Percentiles rank a stretch among this genome's conserved stretches.
Conservation (phyloP, 768 basidiomycete genomes). For the Cytidiella melzeri region DNA sequence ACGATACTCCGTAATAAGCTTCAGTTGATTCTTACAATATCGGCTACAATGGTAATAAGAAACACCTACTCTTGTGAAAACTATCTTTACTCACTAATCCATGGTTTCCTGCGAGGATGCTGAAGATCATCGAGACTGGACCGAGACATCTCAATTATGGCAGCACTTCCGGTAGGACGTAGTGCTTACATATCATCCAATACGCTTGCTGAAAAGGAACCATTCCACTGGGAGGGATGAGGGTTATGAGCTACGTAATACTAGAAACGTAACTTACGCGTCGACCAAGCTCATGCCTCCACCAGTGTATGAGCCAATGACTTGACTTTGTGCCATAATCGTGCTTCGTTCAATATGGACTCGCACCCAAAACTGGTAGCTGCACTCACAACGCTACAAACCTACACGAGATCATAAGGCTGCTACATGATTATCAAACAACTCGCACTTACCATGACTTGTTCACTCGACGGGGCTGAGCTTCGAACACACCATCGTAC, state of each 20-base stretch:
- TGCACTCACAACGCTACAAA: constrained; percentile 16
- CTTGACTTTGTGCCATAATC: constrained; percentile 8
- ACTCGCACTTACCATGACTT: constrained; percentile 47
- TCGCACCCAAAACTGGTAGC: no score
- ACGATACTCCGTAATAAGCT: background rate
- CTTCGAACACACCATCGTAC: constrained; percentile 43
- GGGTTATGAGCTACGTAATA: background rate
- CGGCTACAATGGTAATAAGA: constrained; percentile 32
- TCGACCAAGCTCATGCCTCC: constrained; percentile 68
- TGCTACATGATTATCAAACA: background rate
- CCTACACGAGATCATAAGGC: constrained; percentile 10
- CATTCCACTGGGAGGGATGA: constrained; percentile 43
- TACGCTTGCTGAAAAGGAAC: constrained; percentile 64
- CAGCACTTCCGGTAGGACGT: no score
- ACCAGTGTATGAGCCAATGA: constrained; percentile 48
- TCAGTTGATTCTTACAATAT: constrained; percentile 43
- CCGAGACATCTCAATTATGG: no score
- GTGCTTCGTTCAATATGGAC: background rate
- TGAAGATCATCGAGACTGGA: constrained; percentile 47
- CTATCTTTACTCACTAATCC: constrained; percentile 49
- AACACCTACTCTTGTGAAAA: background rate
- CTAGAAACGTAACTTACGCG: constrained; percentile 28
- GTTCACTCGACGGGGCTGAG: constrained; percentile 43
- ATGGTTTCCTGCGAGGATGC: constrained; percentile 74
- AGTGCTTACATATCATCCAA: constrained; percentile 51